Evolutionary conservation across 108 stramenopile species (phyloP), one percentile per base, ranked within the genome.

Genomic region (Pseudonitzschia delicatissima): DNA sequence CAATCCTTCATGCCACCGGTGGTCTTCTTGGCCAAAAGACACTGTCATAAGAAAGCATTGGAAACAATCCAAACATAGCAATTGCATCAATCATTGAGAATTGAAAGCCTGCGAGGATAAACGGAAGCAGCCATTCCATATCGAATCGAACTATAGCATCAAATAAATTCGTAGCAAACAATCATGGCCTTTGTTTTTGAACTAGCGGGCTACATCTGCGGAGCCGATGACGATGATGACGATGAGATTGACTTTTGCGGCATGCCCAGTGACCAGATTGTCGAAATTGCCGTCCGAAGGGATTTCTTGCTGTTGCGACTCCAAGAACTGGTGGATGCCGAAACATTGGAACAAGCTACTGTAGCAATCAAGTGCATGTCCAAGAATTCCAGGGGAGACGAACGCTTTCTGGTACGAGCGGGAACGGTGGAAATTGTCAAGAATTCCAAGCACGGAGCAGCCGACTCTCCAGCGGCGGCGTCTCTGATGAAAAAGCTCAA

Each of bases 251-350:
- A 61, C 20, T 61, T 23, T 42, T 61, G 70, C 50, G 42, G 45
- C 57, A n/a, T n/a, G n/a, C n/a, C n/a, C n/a, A 67, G 60, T 52
- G 50, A 67, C 35, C 52, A 62, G 21, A 74, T 74, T 44, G 66
- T 74, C 1, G 60, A 67, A 45, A 35, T 58, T 5, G 67, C 73
- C 18, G 21, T 74, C 17, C 73, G 50, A 36, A 28, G 73, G 13
- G 73, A 74, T 29, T 55, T 66, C 49, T 45, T 74, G 26, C 39
- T 74, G 61, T n/a, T 67, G 37, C 62, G 67, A 45, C 42, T 74
- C 12, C 73, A 74, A 67, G 73, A 74, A 34, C 40, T 74, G 50
- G 73, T 58, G 66, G 73, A 74, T 55, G 60, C 73, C 13, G 23
- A 62, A 31, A 65, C 66, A 2, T 21, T 60, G 36, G 13, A 67